phyloP scores from a whole-genome alignment of 352 stramenopile genomes.

The Phytophthora macrochlamydospora region DNA sequence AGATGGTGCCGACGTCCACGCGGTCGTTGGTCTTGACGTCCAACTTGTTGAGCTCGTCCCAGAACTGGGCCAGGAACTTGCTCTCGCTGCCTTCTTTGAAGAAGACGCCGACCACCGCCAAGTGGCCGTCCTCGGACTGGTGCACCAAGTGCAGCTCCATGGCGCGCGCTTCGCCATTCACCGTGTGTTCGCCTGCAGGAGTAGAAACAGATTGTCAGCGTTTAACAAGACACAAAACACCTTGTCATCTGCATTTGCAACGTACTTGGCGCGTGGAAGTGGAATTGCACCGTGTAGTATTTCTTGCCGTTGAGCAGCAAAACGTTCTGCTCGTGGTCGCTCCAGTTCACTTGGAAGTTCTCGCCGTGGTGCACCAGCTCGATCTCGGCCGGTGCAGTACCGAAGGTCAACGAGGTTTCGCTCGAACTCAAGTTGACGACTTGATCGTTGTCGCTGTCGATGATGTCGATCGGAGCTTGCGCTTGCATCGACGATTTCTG shows the following conservation, averaged over 20 bases:
- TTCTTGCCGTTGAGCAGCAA: conserved; percentile 55
- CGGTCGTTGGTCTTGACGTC: conserved; percentile 27
- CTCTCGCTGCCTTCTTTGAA: conserved; percentile 58
- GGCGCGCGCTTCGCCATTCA: conserved; percentile 51
- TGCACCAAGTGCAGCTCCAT: conserved; percentile 82
- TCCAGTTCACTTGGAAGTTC: conserved; percentile 68
- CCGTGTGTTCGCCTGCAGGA: conserved; percentile 62
- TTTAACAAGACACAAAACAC: too few species aligned
- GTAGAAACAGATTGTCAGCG: too few species aligned
- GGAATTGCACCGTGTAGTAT: conserved; percentile 67
- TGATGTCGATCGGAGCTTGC: conserved; percentile 68
- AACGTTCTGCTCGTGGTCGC: conserved; percentile 38
- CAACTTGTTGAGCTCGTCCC: conserved; percentile 43
- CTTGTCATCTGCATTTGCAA: conserved; percentile 2
- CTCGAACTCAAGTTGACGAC: conserved; percentile 19
- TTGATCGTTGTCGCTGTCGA: conserved; percentile 30
- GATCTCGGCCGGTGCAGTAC: conserved; percentile 31
- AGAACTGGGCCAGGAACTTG: conserved; percentile 70
- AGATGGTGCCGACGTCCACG: conserved; percentile 39
- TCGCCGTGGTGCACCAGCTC: conserved; percentile 38
- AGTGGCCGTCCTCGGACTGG: conserved; percentile 49
- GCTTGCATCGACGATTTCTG: conserved; percentile 9
- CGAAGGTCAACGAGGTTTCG: conserved; percentile 32
- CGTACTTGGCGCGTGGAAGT: conserved; percentile 73
- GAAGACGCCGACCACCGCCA: conserved; percentile 69